Base-by-base conservation (phyloP, 768 basidiomycete genomes). In the Mycena epipterygia region DNA sequence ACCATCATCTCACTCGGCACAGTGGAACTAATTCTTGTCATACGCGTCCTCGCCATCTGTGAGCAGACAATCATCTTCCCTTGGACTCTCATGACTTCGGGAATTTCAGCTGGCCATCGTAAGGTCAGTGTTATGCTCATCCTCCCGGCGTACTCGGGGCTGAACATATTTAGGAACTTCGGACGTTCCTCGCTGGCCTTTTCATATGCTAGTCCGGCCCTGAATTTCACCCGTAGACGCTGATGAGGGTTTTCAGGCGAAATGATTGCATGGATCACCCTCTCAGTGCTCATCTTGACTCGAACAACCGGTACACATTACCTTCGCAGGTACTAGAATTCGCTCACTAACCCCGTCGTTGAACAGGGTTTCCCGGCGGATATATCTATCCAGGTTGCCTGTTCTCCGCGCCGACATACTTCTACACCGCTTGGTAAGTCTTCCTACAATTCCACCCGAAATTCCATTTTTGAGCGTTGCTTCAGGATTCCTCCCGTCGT, bases 11-110 rank as follows among this genome's bases (percentile, higher is more conserved):
- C 76, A 2, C 33, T 79, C 16, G 72, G 53, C 32, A 73, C 76
- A 6, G 75, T 77, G 1, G 78, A 79, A 37, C 37, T 73, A 17
- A 77, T 79, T 33, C 74, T 79, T 12, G 64, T 79, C 29, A 48
- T 79, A n/a, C 72, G 78, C 25, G 71, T 75, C 17, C 35, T 68
- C 9, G 75, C 74, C 21, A 70, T 79, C 32, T 79, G 78, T 79
- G 46, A 66, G 77, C 67, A 12, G 35, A 19, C 23, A 14, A n/a
- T n/a, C 8, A 33, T 52, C 32, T 60, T 35, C 21, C 41, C 37
- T 13, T 8, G 29, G 12, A 19, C 17, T 44, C 42, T 29, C 19
- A 27, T 69, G 23, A 64, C 32, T 17, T 27, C 16, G 35, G 23
- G 5, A 21, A 29, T 39, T 32, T 41, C 58, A 77, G 73, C 64